Evolutionary conservation across 176 grass and related monocot species (phyloP).

Genomic region (Echinochloa phyllopogon): DNA sequence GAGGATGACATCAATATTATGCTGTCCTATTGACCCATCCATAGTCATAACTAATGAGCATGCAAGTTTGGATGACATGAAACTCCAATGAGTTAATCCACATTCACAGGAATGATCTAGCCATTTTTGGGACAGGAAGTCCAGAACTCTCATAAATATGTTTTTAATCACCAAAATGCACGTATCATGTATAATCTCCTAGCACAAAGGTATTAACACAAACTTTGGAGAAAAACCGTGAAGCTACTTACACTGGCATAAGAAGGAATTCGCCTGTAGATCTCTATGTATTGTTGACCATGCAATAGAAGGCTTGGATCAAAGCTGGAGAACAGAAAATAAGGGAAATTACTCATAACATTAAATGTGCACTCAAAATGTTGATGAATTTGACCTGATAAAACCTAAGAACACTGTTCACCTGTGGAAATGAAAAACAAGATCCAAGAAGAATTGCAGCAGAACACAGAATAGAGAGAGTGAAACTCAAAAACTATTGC

Average conservation of each 20-base stretch:
- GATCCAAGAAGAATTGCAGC: neutral
- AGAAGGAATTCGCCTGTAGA: conserved; percentile 75
- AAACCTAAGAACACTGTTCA: neutral
- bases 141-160: neutral
- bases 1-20: neutral
- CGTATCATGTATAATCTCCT: conserved; percentile 24
- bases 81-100: neutral
- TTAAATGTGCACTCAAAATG: conserved; percentile 17
- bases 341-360: conserved; percentile 12
- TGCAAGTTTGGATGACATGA: neutral
- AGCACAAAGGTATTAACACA: conserved; percentile 9
- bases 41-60: neutral
- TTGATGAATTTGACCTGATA: neutral
- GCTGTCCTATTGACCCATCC: neutral
- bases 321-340: conserved; percentile 55
- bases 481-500: conserved; percentile 1
- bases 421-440: conserved; percentile 19
- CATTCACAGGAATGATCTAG: neutral
- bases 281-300: conserved; percentile 98
- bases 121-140: neutral
- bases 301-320: conserved; percentile 85
- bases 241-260: conserved; percentile 58
- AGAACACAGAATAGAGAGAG: neutral
- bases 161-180: neutral
- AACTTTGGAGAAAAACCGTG: neutral